A percentile compares a stretch with the other conserved stretches of the same genome.
phyloP scores from a whole-genome alignment of 2,329 filamentous ascomycete species.

The Capronia americana region DNA sequence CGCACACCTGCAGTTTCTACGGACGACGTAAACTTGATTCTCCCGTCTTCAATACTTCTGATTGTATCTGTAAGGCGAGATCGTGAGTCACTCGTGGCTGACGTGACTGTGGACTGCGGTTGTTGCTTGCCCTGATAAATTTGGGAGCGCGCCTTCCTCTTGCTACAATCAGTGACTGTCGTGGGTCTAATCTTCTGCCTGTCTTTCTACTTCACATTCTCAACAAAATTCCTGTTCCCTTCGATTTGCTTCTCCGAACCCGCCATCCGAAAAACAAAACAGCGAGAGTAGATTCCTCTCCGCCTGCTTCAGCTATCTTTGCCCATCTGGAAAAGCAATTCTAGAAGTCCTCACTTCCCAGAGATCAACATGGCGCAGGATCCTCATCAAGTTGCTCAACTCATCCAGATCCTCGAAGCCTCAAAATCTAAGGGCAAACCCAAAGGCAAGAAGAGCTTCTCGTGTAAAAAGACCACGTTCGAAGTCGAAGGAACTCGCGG shows the following conservation, averaged over 20 bases:
- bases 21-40: not conserved
- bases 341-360: not conserved
- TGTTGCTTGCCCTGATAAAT: not conserved
- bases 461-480: conserved; percentile 82
- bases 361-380: conserved; percentile 69
- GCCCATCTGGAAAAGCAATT: not conserved
- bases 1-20: not conserved
- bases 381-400: conserved; percentile 66
- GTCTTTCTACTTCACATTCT: not conserved
- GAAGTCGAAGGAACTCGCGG: conserved; percentile 68
- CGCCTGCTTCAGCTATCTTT: not conserved
- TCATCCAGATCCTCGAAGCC: conserved; percentile 69
- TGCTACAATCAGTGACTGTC: not conserved
- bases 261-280: not conserved
- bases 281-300: not conserved
- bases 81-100: not conserved
- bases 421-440: conserved; percentile 57
- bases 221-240: not conserved
- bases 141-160: conserved; percentile 1
- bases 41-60: not conserved
- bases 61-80: not conserved
- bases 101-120: not conserved
- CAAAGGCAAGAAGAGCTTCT: conserved; percentile 65
- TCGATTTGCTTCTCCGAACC: not conserved
- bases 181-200: not conserved